phyloP scores from a whole-genome alignment of 768 basidiomycete species.

The Russula brevipes region DNA sequence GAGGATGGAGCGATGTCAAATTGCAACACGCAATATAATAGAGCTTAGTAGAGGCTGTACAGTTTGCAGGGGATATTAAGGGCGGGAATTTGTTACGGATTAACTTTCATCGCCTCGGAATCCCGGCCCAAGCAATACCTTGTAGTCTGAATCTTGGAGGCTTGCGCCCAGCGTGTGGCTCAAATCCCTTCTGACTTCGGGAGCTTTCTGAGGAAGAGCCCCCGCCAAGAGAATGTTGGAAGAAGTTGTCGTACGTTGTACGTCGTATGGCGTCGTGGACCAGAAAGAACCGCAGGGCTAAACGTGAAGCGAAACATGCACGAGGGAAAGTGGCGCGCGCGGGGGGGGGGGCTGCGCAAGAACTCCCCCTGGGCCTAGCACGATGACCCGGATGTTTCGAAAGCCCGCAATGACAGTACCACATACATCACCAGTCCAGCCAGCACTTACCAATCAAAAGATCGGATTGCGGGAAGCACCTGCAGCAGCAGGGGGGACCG shows the following conservation, averaged over 20 bases:
- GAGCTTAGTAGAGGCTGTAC: background rate
- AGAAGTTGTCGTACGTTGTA: background rate
- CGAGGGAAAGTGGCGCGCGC: background rate
- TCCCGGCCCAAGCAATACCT: conserved; percentile 5
- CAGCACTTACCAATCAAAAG: background rate
- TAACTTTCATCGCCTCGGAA: conserved; percentile 1
- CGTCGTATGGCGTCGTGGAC: background rate
- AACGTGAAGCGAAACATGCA: background rate
- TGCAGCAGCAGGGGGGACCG: background rate
- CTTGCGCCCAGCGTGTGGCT: background rate
- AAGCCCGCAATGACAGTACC: background rate
- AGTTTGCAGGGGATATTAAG: background rate
- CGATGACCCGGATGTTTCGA: background rate
- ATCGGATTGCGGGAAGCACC: background rate
- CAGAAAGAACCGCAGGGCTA: background rate
- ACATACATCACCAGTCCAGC: too few relatives aligned
- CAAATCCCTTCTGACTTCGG: background rate
- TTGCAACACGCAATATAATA: background rate
- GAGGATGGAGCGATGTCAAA: background rate
- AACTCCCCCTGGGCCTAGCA: background rate
- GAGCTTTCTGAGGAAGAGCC: background rate
- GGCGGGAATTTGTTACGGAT: background rate
- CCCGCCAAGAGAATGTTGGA: background rate
- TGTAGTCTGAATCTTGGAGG: conserved; percentile 1
- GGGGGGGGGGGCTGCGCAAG: background rate